Evolutionary conservation across 192 early-diverging fungal genomes (phyloP), one percentile per base, ranked within the genome.

Genomic region (Hyaloraphidium curvatum): DNA sequence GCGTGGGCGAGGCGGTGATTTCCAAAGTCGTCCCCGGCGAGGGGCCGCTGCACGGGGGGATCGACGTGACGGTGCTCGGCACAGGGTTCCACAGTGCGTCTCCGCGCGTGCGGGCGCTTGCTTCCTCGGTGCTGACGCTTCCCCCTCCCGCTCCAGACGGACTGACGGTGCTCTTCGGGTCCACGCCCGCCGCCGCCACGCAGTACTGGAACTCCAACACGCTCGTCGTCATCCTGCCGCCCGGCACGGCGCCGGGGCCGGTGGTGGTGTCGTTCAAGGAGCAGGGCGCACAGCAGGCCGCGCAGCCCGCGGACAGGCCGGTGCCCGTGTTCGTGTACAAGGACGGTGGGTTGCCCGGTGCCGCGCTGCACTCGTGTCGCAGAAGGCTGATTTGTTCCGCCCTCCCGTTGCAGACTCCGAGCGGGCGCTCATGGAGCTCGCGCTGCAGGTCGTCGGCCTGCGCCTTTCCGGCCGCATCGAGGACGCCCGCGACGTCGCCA

Each of bases 21-120:
- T 74, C 73, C 27, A 71, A 84, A 31, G 58, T 95, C 51, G 82
- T 86, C 30, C 91, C 91, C 0, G 67, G 71, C 19, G 75, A 83
- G 54, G 91, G 91, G 3, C 91, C 91, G 0, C 72, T 83, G 30
- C 78, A 76, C 59, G 91, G 91, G 37, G 91, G 91, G 11, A 70
- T 82, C 4, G 85, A 84, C 39, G 67, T 93, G 11, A 87, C 89
- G 21, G 68, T 96, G 5, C 62, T 84, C 3, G 91, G 91, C 3
- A 71, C 70, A 9, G 81, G 83, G 28, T 90, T 95, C 65, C 78
- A 78, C 56, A 43, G 55, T 56, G 2, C 2, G 51, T 53, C 5
- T 30, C 26, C 17, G 7, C 26, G 29, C 52, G 13, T 21, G 43
- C 25, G 7, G 9, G 14, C 35, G 35, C 25, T 7, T 48, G 43